Base-by-base conservation (phyloP, 192 early-diverging fungal genomes). In the Pilaira anomala region DNA sequence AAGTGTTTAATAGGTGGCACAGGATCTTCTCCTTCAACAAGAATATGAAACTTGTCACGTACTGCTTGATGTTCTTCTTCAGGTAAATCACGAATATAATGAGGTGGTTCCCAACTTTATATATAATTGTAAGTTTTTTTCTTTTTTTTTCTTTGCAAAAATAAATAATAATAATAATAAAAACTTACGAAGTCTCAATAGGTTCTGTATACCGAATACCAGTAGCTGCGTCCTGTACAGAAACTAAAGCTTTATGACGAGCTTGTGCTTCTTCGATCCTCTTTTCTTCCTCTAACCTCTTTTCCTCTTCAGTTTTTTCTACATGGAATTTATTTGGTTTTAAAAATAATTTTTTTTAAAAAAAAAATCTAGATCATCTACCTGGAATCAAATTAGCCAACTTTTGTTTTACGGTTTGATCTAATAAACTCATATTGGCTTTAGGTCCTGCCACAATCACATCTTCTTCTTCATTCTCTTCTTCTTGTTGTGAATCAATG, bases 1-100 rank as follows among this genome's bases (percentile, higher is more conserved):
- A 96, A 96, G 3, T 84, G 80, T 65, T 82, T 83, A 68, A 98
- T 86, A 0, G 91, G 94, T 7, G 95, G 91, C 3, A 93, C 91
- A 0, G 87, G 71, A 52, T 94, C 78, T 8, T 92, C 87, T 12
- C 96, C 96, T 40, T 97, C 95, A 2, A 88, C 85, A 63, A 93
- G 66, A 61, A 98, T 98, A 69, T 95, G 93, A 69, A 78, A 94
- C 55, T 93, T 88, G 51, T 89, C 78, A n/a, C 94, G 84, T 7
- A 89, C 76, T 1, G 73, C 73, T 39, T 83, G 71, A 21, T 78
- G 48, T 5, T 82, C 78, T 30, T 77, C 73, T 21, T 79, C 73
- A 0, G 86, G 33, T 69, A 85, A 64, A 7, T 76, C 81, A 19
- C 84, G 80, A 40, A 96, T 85, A 62, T 89, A 82, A 11, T 78